phyloP scores from a whole-genome alignment of 768 basidiomycete species.

The Phaffia australis region DNA sequence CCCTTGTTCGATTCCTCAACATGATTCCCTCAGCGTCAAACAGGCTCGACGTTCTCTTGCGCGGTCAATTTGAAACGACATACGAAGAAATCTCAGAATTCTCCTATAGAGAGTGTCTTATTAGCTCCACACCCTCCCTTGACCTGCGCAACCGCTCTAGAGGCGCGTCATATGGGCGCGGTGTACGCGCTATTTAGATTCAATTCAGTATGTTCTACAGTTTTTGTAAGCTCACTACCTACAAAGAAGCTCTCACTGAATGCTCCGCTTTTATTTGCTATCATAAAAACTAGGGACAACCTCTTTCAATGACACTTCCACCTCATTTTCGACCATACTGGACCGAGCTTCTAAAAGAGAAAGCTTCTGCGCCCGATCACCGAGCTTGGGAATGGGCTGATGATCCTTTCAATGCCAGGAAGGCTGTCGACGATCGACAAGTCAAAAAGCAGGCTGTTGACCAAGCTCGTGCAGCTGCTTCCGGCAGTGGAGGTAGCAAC shows the following conservation, averaged over 20 bases:
- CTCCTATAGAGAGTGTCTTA: slow-evolving; percentile 56
- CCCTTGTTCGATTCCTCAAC: not conserved
- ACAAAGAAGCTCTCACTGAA: slow-evolving; percentile 25
- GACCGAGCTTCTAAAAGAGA: slow-evolving; percentile 60
- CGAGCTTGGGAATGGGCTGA: slow-evolving; percentile 76
- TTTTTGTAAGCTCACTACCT: not conserved
- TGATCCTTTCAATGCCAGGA: slow-evolving; percentile 70
- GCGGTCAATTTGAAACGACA: slow-evolving; percentile 54
- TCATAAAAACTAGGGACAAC: slow-evolving; percentile 33
- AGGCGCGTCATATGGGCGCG: slow-evolving; percentile 86
- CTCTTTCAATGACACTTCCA: slow-evolving; percentile 51
- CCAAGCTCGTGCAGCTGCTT: slow-evolving; percentile 29
- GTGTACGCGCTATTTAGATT: slow-evolving; percentile 79
- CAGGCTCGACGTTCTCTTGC: slow-evolving; percentile 43
- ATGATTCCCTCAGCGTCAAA: slow-evolving; percentile 8
- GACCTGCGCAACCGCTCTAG: slow-evolving; percentile 53
- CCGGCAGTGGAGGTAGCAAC: slow-evolving; percentile 9
- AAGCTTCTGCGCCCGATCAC: slow-evolving; percentile 56
- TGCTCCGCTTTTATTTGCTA: not conserved
- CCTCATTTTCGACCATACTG: slow-evolving; percentile 80
- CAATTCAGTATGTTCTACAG: slow-evolving; percentile 31
- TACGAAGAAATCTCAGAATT: slow-evolving; percentile 54
- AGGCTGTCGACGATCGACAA: slow-evolving; percentile 57
- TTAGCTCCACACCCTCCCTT: slow-evolving; percentile 66
- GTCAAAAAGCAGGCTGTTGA: slow-evolving; percentile 43